A percentile compares a stretch with the other conserved stretches of the same genome.
These are phyloP conservation scores for Gossypium australe DNA, from an alignment of 345 rosid species.

Conservation along the genomic window DNA sequence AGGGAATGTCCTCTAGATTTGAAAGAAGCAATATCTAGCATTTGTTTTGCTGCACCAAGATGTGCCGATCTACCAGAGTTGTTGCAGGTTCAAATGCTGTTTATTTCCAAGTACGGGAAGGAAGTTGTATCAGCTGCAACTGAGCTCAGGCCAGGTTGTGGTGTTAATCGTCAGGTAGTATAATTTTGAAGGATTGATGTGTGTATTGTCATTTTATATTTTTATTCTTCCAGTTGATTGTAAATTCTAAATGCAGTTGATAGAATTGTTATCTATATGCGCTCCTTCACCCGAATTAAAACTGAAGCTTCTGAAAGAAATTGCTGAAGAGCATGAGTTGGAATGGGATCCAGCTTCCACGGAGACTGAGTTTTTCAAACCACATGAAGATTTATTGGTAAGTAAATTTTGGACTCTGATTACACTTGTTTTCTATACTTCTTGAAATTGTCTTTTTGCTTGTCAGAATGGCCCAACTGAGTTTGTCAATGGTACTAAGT, in stretches of 20 bases:
- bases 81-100: conserved; percentile 82
- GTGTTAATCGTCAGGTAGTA: conserved; percentile 92
- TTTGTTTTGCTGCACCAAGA: conserved; percentile 97
- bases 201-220: background rate
- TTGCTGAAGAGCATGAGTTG: conserved; percentile 87
- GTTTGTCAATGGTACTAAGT: conserved; percentile 64
- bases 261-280: conserved; percentile 79
- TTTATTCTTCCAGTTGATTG: background rate
- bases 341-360: conserved; percentile 92
- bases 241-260: conserved; percentile 49
- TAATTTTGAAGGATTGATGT: background rate
- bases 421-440: conserved; percentile 12
- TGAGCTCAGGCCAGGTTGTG: conserved; percentile 88
- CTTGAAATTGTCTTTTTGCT: conserved; percentile 7
- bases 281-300: conserved; percentile 74
- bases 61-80: conserved; percentile 89
- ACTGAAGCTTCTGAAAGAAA: conserved; percentile 85
- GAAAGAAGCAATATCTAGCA: conserved; percentile 88
- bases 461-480: conserved; percentile 76
- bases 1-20: conserved; percentile 96
- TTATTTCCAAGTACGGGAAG: conserved; percentile 77
- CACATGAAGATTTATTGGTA: conserved; percentile 86
- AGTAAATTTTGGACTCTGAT: conserved; percentile 20
- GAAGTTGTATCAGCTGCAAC: conserved; percentile 88
- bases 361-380: conserved; percentile 73